phyloP scores from a whole-genome alignment of 2,329 filamentous ascomycete genomes.

The Leptodontidium sp. region DNA sequence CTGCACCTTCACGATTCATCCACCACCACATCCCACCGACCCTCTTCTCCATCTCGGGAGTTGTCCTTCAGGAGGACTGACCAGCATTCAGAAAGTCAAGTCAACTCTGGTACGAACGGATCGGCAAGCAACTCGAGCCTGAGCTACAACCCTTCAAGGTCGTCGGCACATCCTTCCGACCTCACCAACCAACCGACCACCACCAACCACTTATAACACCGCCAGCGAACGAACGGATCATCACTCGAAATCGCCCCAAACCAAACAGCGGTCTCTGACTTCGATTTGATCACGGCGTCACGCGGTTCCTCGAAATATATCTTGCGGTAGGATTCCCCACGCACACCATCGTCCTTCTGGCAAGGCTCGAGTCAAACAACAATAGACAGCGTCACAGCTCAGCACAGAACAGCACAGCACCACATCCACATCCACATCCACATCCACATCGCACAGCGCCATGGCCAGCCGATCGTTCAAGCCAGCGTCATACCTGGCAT shows the following conservation, averaged over 20 bases:
- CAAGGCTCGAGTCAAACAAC: slow-evolving; percentile 7
- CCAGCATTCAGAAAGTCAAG: neutral
- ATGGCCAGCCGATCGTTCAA: slow-evolving; percentile 63
- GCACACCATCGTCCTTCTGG: slow-evolving; percentile 20
- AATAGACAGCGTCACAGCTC: neutral
- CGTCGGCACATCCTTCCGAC: slow-evolving; percentile 3
- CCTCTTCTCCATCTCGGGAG: neutral
- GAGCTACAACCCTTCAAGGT: neutral
- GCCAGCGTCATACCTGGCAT: slow-evolving; percentile 51
- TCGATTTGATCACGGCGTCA: neutral
- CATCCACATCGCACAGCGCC: too few relatives aligned
- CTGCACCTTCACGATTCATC: slow-evolving; percentile 3
- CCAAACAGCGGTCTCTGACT: neutral
- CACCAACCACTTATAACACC: neutral
- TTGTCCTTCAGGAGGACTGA: neutral
- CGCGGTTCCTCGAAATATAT: neutral
- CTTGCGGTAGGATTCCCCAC: neutral
- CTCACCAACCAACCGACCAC: neutral
- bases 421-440: too few relatives aligned
- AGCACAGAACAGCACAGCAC: too few relatives aligned
- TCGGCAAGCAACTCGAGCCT: slow-evolving; percentile 28
- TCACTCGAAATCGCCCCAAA: neutral
- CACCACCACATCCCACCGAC: neutral
- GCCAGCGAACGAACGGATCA: neutral
- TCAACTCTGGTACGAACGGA: neutral